Percentiles rank a stretch among this genome's conserved stretches.
phyloP scores from a whole-genome alignment of 2,329 filamentous ascomycete genomes.

The Endothia cerciana region DNA sequence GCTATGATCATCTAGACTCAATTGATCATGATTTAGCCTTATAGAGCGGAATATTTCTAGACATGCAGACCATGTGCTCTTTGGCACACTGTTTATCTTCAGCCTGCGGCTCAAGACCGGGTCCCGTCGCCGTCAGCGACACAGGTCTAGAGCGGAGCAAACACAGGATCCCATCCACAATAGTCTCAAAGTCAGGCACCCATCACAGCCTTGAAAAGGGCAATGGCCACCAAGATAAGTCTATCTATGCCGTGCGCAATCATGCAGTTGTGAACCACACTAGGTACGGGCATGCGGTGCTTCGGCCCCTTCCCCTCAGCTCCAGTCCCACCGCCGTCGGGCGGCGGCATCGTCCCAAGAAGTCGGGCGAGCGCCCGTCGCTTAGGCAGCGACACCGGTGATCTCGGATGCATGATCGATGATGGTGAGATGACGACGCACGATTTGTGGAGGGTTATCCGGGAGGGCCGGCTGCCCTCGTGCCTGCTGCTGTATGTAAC shows the following conservation, averaged over 20 bases:
- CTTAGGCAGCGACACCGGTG: constrained; percentile 28
- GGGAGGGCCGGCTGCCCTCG: too few species aligned
- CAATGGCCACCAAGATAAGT: neutral
- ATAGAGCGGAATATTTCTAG: neutral
- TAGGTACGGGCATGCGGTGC: neutral
- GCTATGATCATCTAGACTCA: too few species aligned
- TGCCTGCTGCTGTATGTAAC: too few species aligned
- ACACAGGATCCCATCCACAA: too few species aligned
- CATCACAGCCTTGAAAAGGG: too few species aligned
- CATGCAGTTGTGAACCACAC: too few species aligned
- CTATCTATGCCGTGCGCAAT: neutral
- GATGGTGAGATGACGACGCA: neutral
- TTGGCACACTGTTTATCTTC: neutral
- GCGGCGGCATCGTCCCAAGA: constrained; percentile 40
- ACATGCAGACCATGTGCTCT: neutral
- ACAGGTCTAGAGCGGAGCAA: too few species aligned
- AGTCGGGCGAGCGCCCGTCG: constrained; percentile 23
- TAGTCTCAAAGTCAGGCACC: too few species aligned
- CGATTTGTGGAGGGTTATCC: neutral
- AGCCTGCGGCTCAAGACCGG: neutral
- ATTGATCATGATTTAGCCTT: neutral
- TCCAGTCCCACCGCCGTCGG: constrained; percentile 17
- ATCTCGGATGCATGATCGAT: neutral
- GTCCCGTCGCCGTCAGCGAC: too few species aligned
- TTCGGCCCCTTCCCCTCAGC: too few species aligned